Evolutionary conservation across 306 rosid species (phyloP), one percentile per base, ranked within the genome.

Genomic region (Corylus americana): DNA sequence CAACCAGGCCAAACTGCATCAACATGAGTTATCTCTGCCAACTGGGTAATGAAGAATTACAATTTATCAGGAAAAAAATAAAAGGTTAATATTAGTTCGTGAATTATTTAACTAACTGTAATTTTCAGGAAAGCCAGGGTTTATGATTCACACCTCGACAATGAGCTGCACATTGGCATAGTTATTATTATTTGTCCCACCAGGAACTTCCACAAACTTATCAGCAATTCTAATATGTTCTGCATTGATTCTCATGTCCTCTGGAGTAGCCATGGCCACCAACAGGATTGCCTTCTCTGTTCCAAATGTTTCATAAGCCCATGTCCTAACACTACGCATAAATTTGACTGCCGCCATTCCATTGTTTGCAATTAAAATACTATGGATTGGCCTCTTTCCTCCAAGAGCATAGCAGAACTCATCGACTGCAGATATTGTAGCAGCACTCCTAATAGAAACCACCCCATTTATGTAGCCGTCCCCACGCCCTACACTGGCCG

Each of bases 1-100:
- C 99, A 96, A 79, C 99, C 99, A 78, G 99, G 99, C 98, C 99
- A 96, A 75, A 96, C 99, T 14, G 99, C 99, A 86, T 96, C 94
- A 71, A 96, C 99, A 64, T 70, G 99, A 59, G 98, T 96, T 80
- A 90, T 93, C 94, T 96, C 99, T 1, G 99, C 99, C 91, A 86
- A 81, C 99, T 96, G 92, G 49, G 59, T 51, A 80, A 71, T 18
- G 78, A 75, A 80, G 68, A 70, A 80, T 71, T 70, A 81, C 64
- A 74, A 20, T 57, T 54, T 71, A 69, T 77, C 68, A 20, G 54
- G 73, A 53, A 31, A 69, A 31, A 42, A 42, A 42, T 42, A 57
- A n/a, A 73, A 73, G 50, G 44, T 35, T 27, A 78, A 82, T 57
- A 69, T 35, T 16, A 77, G 68, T 45, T 55, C 66, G 31, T 67